Percentiles rank a stretch among this genome's conserved stretches.
Conservation (phyloP, 1,284 basidiomycete species). For the Apiotrichum gracile region DNA sequence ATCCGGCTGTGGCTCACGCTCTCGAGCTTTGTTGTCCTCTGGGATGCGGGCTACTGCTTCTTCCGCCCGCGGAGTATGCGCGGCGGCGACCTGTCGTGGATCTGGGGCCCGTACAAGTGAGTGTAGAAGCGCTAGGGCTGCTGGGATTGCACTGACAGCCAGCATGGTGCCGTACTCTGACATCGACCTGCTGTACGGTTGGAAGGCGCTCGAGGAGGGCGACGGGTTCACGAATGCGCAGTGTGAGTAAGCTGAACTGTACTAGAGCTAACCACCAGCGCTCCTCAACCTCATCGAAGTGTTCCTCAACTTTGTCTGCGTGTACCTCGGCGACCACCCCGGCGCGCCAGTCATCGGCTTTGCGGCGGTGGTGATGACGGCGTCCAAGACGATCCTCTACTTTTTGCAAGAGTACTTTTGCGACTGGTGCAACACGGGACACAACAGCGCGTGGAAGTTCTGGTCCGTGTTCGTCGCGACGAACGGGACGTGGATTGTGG, state of each 20-base stretch:
- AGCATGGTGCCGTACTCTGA: constrained; percentile 43
- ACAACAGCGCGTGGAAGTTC: constrained; percentile 58
- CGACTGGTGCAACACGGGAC: constrained; percentile 62
- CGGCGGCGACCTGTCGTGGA: constrained; percentile 81
- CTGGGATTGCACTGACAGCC: not conserved
- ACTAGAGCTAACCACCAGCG: constrained; percentile 50
- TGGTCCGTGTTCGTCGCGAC: constrained; percentile 65
- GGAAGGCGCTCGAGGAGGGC: constrained; percentile 56
- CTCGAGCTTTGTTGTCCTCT: constrained; percentile 51
- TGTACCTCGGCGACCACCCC: constrained; percentile 59
- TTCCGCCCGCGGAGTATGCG: constrained; percentile 59
- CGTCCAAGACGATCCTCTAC: constrained; percentile 80
- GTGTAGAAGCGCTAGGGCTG: not conserved
- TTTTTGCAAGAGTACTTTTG: constrained; percentile 55
- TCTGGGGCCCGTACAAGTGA: constrained; percentile 71
- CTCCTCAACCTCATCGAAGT: constrained; percentile 75
- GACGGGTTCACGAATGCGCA: constrained; percentile 85
- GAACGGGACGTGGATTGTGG: constrained; percentile 54
- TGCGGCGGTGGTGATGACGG: constrained; percentile 64
- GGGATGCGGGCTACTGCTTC: constrained; percentile 67
- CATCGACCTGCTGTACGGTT: constrained; percentile 68
- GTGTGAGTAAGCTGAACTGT: constrained; percentile 50
- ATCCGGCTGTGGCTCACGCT: constrained; percentile 65
- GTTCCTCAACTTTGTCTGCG: constrained; percentile 64
- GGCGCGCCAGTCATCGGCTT: constrained; percentile 64